Base-by-base conservation (phyloP, 2,329 filamentous ascomycete genomes). In the Akanthomyces lecanii region DNA sequence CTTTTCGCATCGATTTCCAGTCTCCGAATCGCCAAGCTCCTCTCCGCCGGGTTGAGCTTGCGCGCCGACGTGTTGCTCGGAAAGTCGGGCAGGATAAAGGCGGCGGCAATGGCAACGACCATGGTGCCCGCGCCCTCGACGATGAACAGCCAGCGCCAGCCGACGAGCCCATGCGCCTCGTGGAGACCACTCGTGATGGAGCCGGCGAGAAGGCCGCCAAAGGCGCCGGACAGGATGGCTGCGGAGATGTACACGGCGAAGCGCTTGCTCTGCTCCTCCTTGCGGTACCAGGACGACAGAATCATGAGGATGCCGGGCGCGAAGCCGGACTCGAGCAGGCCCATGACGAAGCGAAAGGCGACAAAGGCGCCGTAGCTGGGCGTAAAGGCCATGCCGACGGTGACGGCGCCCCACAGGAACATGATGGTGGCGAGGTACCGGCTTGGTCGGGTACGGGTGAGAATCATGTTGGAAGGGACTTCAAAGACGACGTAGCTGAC, bases 31-130 rank as follows among this genome's bases (percentile, higher is more conserved):
- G 92, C 88, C 16, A 89, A 82, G 6, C 78, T 78, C 18, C 88
- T 85, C 68, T 93, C 89, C 10, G 80, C 79, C 2, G 81, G 78
- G 0, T 83, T 83, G 6, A 93, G 79, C 71, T 92, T 92, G 0
- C 71, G 83, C 3, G 7, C 16, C 14, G 38, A 55, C 7, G 89
- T 89, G 62, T 87, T 80, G 67, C 89, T 87, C 0, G 90, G 90
- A 71, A 90, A 93, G 70, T 93, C 89, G 67, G 89, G 83, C 1
- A 92, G 87, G 73, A 88, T 80, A 83, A 85, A 90, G 75, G 87
- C 90, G 4, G 83, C 87, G 0, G 78, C 73, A 7, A 88, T 63
- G 1, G 87, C 89, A 7, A 89, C 79, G 1, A 90, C 2, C 3
- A 90, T 78, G 0, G 89, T 91, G 0, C 83, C 78, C 1, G 90